Evolutionary conservation across 176 grass and related monocot species (phyloP), one percentile per base, ranked within the genome.

Genomic region (Aegilops tauschii): DNA sequence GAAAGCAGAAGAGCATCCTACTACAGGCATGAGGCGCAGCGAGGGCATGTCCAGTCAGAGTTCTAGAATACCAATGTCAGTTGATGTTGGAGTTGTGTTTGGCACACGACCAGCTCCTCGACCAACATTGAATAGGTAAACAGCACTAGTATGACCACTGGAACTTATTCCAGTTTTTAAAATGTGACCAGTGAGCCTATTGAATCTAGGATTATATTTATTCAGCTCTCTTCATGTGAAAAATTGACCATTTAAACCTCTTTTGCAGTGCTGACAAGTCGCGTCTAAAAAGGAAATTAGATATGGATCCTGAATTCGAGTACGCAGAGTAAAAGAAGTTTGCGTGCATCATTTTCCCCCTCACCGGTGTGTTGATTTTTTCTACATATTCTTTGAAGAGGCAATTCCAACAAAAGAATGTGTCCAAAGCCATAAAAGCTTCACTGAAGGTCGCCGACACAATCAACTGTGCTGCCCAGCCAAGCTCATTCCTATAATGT

Each of bases 291-390:
- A 93, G 96, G 35, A 98, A 95, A 87, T 87, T 98, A 86, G 96
- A 94, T 85, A 86, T 95, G 86, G 96, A 98, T 86, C 93, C 93
- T 42, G 96, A 98, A 13, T 98, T 95, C 82, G 93, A 89, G 75
- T 95, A 88, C 21, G 67, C 76, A 25, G 83, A 91, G 80, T 93
- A 86, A 93, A 80, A 85, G 80, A 66, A 84, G 49, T 65, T 84
- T 36, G 61, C 62, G 64, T 70, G 78, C 40, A 65, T 72, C 35
- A 50, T 75, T 79, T 88, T 73, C 42, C 34, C 63, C 69, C 69
- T 84, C 71, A 65, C 78, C 21, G 72, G 65, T 54, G 69, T 85
- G 82, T 35, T 85, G 65, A 73, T 85, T 85, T 69, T 84, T 42
- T 77, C 30, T 35, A 77, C 81, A 52, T 80, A 82, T 86, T 92